Base-by-base conservation (phyloP, 1,284 basidiomycete species). In the Pseudozyma sp. region DNA sequence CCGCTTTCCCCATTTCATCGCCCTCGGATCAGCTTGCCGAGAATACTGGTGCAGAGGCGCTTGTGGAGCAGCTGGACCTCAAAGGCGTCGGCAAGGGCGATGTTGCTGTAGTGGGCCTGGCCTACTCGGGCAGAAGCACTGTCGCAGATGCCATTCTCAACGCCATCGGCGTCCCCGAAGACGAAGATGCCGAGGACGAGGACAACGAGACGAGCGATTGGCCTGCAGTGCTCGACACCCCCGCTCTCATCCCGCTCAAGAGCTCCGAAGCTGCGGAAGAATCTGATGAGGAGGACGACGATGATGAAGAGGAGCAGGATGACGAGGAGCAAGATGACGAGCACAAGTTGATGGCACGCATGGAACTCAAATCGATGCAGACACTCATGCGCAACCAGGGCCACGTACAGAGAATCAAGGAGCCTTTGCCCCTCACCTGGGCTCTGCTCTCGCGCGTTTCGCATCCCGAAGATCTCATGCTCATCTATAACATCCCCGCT, bases 341-440 rank as follows among this genome's bases (percentile, higher is more conserved):
- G 24, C 65, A 61, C 49, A 64, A 60, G 37, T 56, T 62, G 35
- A 65, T 62, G 60, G 58, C 59, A 24, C 60, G 66, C 11, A 60
- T 64, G 56, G 75, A 77, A 51, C 67, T 73, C 57, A 71, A 70
- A 33, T 65, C 72, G 52, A 72, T 67, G 77, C 66, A 76, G 58
- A 75, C 73, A 5, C 68, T 83, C 39, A 72, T 80, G 69, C 75
- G 81, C 30, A 83, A 83, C 57, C 68, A 78, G 45, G 81, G 81
- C 24, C 60, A 77, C 35, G 70, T 83, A 13, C 77, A 82, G 68
- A 65, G 77, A 35, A 77, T 80, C 64, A 77, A 79, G 57, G 81
- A 83, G 50, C 81, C 81, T 5, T 35, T 79, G 14, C 73, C 78
- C 4, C 63, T 83, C 16, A 62, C 81, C 16, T 68, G 72, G 59